phyloP scores from a whole-genome alignment of 2,329 filamentous ascomycete genomes.

The Epicoccum sorghinum region DNA sequence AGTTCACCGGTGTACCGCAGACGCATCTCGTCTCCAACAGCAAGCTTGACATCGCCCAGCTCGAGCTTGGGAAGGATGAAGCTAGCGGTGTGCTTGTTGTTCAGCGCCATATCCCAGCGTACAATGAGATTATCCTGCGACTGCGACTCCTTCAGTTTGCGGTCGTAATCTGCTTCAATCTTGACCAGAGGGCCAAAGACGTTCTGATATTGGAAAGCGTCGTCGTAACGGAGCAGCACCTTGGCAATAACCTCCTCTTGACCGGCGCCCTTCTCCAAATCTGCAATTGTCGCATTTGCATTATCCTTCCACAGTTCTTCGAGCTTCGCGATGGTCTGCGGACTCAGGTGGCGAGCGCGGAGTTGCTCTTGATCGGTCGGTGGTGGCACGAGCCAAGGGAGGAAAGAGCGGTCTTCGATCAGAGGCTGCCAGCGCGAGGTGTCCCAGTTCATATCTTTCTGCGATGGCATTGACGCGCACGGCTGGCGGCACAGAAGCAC shows the following conservation, averaged over 20 bases:
- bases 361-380: constrained; percentile 96
- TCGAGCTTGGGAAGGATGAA: constrained; percentile 97
- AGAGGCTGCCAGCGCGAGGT: constrained; percentile 96
- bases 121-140: constrained; percentile 95
- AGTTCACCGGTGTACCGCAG: constrained; percentile 95
- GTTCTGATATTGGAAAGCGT: constrained; percentile 98
- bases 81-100: constrained; percentile 95
- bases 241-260: constrained; percentile 95
- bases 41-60: constrained; percentile 95
- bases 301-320: constrained; percentile 99
- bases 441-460: constrained; percentile 99
- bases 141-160: constrained; percentile 97
- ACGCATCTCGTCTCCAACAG: constrained; percentile 98
- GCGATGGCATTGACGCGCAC: constrained; percentile 91
- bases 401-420: constrained; percentile 94
- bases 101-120: constrained; percentile 92
- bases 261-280: constrained; percentile 87
- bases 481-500: constrained; percentile 96
- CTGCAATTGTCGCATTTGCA: constrained; percentile 81
- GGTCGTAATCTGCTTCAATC: constrained; percentile 98
- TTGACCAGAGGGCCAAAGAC: constrained; percentile 98
- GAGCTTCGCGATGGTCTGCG: constrained; percentile 92
- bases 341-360: constrained; percentile 88
- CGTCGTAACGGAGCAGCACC: constrained; percentile 91
- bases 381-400: constrained; percentile 88